These are phyloP conservation scores for Claviceps sp. DNA, from an alignment of 2,329 filamentous ascomycete genomes.

Conservation along the genomic window DNA sequence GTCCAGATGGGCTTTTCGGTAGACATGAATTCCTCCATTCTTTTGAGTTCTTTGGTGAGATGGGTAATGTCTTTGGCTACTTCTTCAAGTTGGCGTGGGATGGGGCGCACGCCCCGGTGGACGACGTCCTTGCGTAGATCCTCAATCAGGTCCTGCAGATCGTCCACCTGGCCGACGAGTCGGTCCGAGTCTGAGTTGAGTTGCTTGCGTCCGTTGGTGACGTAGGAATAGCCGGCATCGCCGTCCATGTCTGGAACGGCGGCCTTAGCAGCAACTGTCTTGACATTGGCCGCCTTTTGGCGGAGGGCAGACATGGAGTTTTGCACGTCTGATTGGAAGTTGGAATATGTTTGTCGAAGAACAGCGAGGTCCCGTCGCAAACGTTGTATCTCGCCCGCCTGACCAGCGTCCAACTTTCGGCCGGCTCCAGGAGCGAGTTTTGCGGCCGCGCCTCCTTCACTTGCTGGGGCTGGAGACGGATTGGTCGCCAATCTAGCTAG, in stretches of 20 bases:
- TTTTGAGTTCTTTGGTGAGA: slow-evolving; percentile 77
- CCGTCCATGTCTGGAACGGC: slow-evolving; percentile 59
- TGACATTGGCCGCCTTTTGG: slow-evolving; percentile 69
- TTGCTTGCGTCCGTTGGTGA: slow-evolving; percentile 74
- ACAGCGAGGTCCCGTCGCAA: slow-evolving; percentile 82
- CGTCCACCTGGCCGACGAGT: slow-evolving; percentile 84
- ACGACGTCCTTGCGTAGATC: slow-evolving; percentile 97
- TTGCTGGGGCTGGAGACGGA: slow-evolving; percentile 28
- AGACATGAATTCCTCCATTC: slow-evolving; percentile 83
- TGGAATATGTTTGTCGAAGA: slow-evolving; percentile 83
- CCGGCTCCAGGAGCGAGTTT: slow-evolving; percentile 20
- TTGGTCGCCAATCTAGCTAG: slow-evolving; percentile 49
- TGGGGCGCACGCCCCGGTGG: slow-evolving; percentile 74
- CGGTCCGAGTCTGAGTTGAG: slow-evolving; percentile 79
- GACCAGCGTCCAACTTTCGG: slow-evolving; percentile 40
- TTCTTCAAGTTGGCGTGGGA: slow-evolving; percentile 77
- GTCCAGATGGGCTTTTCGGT: slow-evolving; percentile 94
- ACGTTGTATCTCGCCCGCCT: slow-evolving; percentile 66
- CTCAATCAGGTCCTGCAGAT: slow-evolving; percentile 93
- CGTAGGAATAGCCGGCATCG: slow-evolving; percentile 72
- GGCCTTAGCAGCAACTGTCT: slow-evolving; percentile 58
- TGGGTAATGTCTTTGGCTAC: slow-evolving; percentile 79
- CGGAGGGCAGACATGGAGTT: slow-evolving; percentile 76
- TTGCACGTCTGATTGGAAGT: slow-evolving; percentile 78
- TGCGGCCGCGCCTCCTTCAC: slow-evolving; percentile 23